Conservation (phyloP, 805 yeast genomes). For the Pichia manshurica region DNA sequence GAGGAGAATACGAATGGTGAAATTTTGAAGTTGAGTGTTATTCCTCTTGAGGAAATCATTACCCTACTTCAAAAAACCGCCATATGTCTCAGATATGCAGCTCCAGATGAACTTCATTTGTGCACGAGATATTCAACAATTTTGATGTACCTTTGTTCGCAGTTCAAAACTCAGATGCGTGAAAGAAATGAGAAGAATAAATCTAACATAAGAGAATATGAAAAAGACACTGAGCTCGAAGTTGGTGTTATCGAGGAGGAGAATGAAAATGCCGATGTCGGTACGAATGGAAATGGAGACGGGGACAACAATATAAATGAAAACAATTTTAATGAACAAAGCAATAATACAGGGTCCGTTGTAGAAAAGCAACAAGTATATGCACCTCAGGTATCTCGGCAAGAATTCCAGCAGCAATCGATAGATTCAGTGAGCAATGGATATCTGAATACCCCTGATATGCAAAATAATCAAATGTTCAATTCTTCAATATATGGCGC, state of each 20-base stretch:
- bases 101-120: conserved; percentile 85
- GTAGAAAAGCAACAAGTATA: no score
- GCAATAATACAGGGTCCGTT: no score
- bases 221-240: conserved; percentile 6
- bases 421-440: no score
- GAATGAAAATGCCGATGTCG: conserved; percentile 1
- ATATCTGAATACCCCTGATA: no score
- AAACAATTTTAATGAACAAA: not conserved
- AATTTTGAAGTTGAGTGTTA: conserved; percentile 49
- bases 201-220: conserved; percentile 11
- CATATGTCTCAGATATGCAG: conserved; percentile 65
- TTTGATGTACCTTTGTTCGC: conserved; percentile 68
- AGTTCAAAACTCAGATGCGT: conserved; percentile 47
- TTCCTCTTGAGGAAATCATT: conserved; percentile 66
- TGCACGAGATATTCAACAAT: conserved; percentile 76
- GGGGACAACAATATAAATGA: not conserved
- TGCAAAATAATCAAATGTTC: not conserved
- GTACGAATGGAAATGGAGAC: not conserved
- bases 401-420: no score
- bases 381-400: no score
- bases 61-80: conserved; percentile 67
- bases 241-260: not conserved
- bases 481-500: not conserved
- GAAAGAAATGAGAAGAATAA: conserved; percentile 16
- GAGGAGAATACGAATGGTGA: conserved; percentile 16